Evolutionary conservation across 345 rosid species (phyloP).

Genomic region (Euphorbia peplus): DNA sequence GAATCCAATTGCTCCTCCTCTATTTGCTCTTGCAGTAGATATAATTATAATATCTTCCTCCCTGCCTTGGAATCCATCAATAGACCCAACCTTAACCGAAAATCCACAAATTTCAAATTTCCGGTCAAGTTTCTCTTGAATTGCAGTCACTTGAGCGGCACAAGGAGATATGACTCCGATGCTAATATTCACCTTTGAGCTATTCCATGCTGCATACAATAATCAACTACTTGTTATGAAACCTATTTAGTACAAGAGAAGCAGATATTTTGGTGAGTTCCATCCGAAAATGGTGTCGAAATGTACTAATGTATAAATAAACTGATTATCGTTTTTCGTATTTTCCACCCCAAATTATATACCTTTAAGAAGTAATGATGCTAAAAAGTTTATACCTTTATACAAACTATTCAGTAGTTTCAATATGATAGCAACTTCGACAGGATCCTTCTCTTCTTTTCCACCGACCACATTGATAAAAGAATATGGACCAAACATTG

Average conservation of each 20-base stretch:
- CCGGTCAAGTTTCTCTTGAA: constrained; percentile 6
- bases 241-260: too few species aligned
- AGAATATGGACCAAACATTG: constrained; percentile 50
- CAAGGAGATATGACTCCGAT: constrained; percentile 25
- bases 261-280: too few species aligned
- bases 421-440: constrained; percentile 42
- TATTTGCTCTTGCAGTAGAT: constrained; percentile 23
- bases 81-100: constrained; percentile 19
- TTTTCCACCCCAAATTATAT: too few species aligned
- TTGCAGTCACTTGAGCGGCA: constrained; percentile 16
- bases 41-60: constrained; percentile 19
- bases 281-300: too few species aligned
- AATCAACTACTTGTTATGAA: too few species aligned
- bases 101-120: constrained; percentile 12
- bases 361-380: neutral
- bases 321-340: too few species aligned
- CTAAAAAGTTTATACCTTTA: constrained; percentile 30
- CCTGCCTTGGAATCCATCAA: constrained; percentile 20
- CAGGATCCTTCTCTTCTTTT: constrained; percentile 35
- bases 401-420: constrained; percentile 31
- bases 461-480: constrained; percentile 43
- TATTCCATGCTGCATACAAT: constrained; percentile 13
- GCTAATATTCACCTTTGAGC: neutral
- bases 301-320: too few species aligned
- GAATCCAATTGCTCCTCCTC: constrained; percentile 14